These are phyloP conservation scores for Carex cristatella DNA, from an alignment of 176 grass and related monocot species.

Conservation along the genomic window DNA sequence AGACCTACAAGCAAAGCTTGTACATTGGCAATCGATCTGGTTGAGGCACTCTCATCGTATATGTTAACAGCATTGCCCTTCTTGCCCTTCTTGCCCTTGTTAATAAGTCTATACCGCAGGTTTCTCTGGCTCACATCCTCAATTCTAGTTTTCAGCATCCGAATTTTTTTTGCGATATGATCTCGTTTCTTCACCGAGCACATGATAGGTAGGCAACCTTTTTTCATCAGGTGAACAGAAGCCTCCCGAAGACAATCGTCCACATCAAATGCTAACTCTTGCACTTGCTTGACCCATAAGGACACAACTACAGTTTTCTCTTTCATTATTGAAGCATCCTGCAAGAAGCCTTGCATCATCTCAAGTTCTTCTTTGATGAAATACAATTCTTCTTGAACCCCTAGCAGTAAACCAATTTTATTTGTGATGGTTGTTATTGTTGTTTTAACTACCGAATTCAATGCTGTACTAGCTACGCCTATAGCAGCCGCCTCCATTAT, in stretches of 20 bases:
- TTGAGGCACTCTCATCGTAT: too few relatives aligned
- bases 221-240: neutral
- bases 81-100: neutral
- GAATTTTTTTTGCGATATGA: neutral
- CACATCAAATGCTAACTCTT: conserved; percentile 22
- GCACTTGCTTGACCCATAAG: conserved; percentile 43
- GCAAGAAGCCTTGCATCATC: conserved; percentile 39
- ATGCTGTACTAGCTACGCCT: conserved; percentile 15
- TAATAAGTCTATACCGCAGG: neutral
- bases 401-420: conserved; percentile 27
- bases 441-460: neutral
- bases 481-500: neutral
- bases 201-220: neutral
- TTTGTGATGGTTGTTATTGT: neutral
- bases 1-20: neutral
- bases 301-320: neutral
- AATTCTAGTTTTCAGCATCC: conserved; percentile 12
- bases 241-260: conserved; percentile 33
- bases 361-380: conserved; percentile 36
- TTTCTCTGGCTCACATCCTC: conserved; percentile 33
- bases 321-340: neutral
- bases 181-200: neutral
- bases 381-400: neutral
- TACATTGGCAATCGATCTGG: neutral
- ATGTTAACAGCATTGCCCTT: too few relatives aligned